Percentiles rank a stretch among this genome's conserved stretches.
Evolutionary conservation across 2,329 filamentous ascomycete genomes (phyloP).

Genomic region (Cladosporium sp.): DNA sequence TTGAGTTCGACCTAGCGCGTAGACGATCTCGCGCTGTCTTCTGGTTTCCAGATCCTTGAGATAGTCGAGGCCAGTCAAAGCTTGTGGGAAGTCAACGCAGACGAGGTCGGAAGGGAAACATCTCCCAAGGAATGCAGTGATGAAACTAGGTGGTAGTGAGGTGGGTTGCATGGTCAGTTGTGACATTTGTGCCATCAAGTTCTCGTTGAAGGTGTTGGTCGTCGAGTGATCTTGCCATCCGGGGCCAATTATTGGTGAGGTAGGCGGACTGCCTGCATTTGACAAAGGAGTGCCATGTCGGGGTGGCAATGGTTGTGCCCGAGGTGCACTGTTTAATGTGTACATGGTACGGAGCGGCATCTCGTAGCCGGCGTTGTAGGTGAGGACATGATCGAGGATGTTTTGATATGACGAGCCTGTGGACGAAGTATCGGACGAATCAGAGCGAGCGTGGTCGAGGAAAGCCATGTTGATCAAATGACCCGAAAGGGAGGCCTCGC

Average conservation of each 20-base stretch:
- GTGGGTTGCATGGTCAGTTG: constrained; percentile 60
- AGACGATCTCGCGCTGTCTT: constrained; percentile 58
- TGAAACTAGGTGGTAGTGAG: constrained; percentile 62
- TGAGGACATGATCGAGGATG: constrained; percentile 60
- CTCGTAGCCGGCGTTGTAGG: constrained; percentile 64
- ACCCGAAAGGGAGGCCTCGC: not conserved
- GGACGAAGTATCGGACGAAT: constrained; percentile 35
- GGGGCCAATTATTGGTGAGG: constrained; percentile 36
- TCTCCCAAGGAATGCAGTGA: constrained; percentile 61
- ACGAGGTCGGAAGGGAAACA: constrained; percentile 59
- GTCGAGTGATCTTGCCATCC: constrained; percentile 28
- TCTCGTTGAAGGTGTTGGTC: constrained; percentile 51
- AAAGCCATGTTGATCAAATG: constrained; percentile 12
- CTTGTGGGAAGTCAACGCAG: constrained; percentile 65
- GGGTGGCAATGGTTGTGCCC: constrained; percentile 40
- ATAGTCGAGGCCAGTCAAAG: constrained; percentile 66
- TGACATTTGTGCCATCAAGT: constrained; percentile 57
- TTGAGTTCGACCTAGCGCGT: constrained; percentile 55
- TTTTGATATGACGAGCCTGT: constrained; percentile 45
- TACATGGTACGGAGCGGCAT: constrained; percentile 69
- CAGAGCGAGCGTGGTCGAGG: constrained; percentile 28
- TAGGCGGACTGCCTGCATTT: constrained; percentile 39
- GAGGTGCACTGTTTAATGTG: constrained; percentile 62
- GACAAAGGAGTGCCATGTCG: constrained; percentile 35
- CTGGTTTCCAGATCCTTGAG: constrained; percentile 63